Base-by-base conservation (phyloP, 1,139 yeast genomes). In the Yarrowia galli region DNA sequence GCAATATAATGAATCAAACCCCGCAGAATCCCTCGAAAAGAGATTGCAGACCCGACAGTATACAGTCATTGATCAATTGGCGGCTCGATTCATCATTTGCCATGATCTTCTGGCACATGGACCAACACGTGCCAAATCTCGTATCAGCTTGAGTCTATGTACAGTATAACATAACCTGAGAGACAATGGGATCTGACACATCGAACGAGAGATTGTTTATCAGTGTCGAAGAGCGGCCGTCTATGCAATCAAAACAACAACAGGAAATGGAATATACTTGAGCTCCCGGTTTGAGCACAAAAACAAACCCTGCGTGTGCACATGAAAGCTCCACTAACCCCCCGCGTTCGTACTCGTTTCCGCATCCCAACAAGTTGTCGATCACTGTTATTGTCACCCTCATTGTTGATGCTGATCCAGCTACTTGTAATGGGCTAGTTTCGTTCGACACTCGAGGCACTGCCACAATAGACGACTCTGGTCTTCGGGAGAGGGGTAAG, bases 381-480 rank as follows among this genome's bases (percentile, higher is more conserved):
- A 53, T 53, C 60, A 16, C 22, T 53, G 60, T 36, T 53, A 22
- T 23, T 51, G 42, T 35, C 28, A 18, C 8, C 42, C 16, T 32
- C 6, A 51, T 35, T 35, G 58, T 20, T 49, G 58, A 36, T 36
- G 60, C 28, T 53, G 60, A 53, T 53, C 32, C 1, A 28, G 32
- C 60, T 22, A n/a, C n/a, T n/a, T n/a, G n/a, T n/a, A 20, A 53
- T 22, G 42, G 58, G 58, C 58, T 35, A 51, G 54, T 49, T 18
- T 28, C 7, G 28, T 16, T 10, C 10, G 51, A 16, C 32, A 8
- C 32, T 46, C 9, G 32, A 22, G n/a, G 38, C 38, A 18, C 16
- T n/a, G 36, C 53, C 53, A 10, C 38, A 28, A 4, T 4, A 16
- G 53, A n/a, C 22, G 16, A 9, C 10, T 1, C 43, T 16, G n/a